Conservation (phyloP, 83 land plant genomes). For the Isoetes engelmannii region DNA sequence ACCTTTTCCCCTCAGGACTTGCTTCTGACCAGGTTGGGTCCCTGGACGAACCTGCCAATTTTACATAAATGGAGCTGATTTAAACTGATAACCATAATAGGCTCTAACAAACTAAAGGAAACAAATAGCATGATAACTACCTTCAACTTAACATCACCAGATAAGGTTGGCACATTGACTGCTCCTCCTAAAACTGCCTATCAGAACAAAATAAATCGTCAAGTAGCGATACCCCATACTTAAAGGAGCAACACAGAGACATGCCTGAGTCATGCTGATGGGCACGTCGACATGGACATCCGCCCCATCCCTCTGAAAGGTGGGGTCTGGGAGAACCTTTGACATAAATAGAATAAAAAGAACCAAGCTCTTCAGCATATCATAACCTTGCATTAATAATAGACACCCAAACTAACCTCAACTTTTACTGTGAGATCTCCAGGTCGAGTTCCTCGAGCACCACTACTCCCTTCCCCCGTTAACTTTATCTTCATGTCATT, state of each 20-base stretch:
- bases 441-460: too few species aligned
- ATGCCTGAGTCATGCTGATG: conserved; percentile 67
- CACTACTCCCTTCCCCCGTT: too few species aligned
- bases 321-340: conserved; percentile 75
- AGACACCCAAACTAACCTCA: conserved; percentile 27
- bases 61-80: conserved; percentile 3
- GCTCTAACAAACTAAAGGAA: background rate
- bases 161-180: conserved; percentile 80
- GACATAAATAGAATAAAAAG: background rate
- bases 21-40: conserved; percentile 95
- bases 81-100: background rate
- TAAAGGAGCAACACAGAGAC: background rate
- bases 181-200: conserved; percentile 95
- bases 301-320: conserved; percentile 77
- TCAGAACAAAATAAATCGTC: background rate
- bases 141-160: conserved; percentile 89
- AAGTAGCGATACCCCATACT: conserved; percentile 4
- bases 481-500: too few species aligned
- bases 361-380: too few species aligned
- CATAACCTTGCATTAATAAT: too few species aligned
- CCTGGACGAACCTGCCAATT: conserved; percentile 72
- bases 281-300: conserved; percentile 82
- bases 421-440: conserved; percentile 1
- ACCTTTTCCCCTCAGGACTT: conserved; percentile 87
- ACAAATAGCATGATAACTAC: conserved; percentile 17